Evolutionary conservation across 2,329 filamentous ascomycete species (phyloP), one percentile per base, ranked within the genome.

Genomic region (Metarhizium robertsii): DNA sequence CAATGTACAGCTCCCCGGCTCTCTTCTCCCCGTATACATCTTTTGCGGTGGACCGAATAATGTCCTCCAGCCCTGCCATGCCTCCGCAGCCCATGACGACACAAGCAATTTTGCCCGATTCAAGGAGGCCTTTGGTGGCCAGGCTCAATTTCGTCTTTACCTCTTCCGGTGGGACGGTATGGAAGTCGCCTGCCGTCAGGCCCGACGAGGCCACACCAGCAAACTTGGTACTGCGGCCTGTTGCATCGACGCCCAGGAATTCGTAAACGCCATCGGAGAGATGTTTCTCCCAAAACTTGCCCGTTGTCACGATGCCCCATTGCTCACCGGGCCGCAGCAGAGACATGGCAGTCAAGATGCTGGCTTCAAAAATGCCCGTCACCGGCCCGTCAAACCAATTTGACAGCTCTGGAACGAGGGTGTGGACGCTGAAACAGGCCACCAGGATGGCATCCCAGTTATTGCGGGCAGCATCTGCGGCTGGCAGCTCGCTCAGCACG

Each of bases 261-360:
- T 71, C 67, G 2, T 72, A 72, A 0, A 94, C 86, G 0, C 87
- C 91, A 0, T 79, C 72, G 0, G 73, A 75, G 13, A 96, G 74
- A 40, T 94, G 84, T 0, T 75, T 69, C 64, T 92, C 87, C 92
- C 92, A 96, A 60, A 87, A 88, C 55, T 82, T 81, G 0, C 91
- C 92, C 0, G 92, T 96, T 5, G 87, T 92, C 5, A 97, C 86
- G 59, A 97, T 94, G 2, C 91, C 92, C 76, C 94, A 96, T 50
- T 72, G 75, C 60, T 82, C 69, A 54, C 61, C 43, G 59, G 56
- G 1, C 61, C 58, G 30, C 13, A 69, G 60, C 29, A 79, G 69
- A 2, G 85, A 80, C 10, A 92, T 66, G 2, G 84, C 80, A 0
- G 83, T 75, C 2, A 84, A 73, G 14, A 96, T 76, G 64, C 86